These are phyloP conservation scores for Xylaria digitata DNA, from an alignment of 2,329 filamentous ascomycete species.

Conservation along the genomic window DNA sequence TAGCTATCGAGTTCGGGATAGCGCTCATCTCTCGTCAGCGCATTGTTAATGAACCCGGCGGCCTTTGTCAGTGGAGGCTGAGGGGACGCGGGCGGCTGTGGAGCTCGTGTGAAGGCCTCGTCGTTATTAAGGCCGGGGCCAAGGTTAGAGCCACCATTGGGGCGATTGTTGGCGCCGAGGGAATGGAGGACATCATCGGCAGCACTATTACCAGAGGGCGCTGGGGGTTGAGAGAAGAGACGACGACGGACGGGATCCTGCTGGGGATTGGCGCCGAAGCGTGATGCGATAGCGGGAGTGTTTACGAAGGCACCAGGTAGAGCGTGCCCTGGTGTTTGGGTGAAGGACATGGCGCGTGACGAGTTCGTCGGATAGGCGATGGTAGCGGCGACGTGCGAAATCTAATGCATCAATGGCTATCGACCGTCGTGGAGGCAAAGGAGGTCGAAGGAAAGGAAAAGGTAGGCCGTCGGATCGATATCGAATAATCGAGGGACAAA, in stretches of 20 bases:
- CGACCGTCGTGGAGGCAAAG: neutral
- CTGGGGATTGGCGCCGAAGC: slow-evolving; percentile 57
- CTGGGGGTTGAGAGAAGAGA: slow-evolving; percentile 56
- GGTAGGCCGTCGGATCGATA: slow-evolving; percentile 27
- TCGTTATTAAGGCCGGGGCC: slow-evolving; percentile 26
- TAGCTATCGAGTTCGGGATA: slow-evolving; percentile 93
- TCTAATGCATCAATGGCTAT: slow-evolving; percentile 26
- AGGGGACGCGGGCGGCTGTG: slow-evolving; percentile 52
- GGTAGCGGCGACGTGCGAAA: slow-evolving; percentile 4
- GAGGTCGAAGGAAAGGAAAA: neutral
- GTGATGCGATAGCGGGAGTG: slow-evolving; percentile 73
- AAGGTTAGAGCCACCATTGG: slow-evolving; percentile 29
- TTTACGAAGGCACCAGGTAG: slow-evolving; percentile 81
- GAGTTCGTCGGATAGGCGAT: slow-evolving; percentile 15
- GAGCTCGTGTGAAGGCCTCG: slow-evolving; percentile 45
- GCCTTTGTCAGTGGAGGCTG: slow-evolving; percentile 76
- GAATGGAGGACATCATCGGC: neutral
- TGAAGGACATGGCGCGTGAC: slow-evolving; percentile 62
- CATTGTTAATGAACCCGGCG: slow-evolving; percentile 83
- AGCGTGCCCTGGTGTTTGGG: slow-evolving; percentile 73
- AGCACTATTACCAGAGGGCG: slow-evolving; percentile 21
- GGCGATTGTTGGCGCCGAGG: slow-evolving; percentile 12
- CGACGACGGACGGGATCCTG: slow-evolving; percentile 63
- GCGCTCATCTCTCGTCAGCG: slow-evolving; percentile 78
- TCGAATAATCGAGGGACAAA: slow-evolving; percentile 32